Evolutionary conservation across 1,139 yeast genomes (phyloP), one percentile per base, ranked within the genome.

Genomic region (Pichia sp.): DNA sequence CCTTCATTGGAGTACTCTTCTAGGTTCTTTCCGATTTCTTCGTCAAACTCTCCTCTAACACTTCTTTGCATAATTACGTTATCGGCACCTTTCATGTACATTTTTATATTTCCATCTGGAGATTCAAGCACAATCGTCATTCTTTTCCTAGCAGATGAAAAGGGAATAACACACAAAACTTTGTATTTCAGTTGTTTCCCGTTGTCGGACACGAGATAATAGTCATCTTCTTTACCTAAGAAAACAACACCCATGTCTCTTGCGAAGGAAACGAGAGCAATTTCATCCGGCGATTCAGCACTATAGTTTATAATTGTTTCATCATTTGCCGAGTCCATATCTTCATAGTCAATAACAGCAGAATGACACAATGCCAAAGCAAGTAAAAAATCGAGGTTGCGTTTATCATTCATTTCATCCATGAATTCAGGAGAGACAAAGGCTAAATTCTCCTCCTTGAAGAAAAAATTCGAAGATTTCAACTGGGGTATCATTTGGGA

Each of bases 261-360:
- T 1, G 86, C 86, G 42, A 82, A 80, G 5, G 82, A 80, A 26
- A 82, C 86, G 54, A 82, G 72, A 1, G 87, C 85, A 19, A 82
- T 80, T 66, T 82, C 87, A 72, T 82, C 87, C 0, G 87, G 87
- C 10, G 85, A 80, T 62, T 81, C 85, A 0, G 85, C 86, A 59
- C 80, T 80, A 57, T 79, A 75, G 8, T 73, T 60, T 43, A 71
- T 58, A 53, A 69, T 71, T 1, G 69, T 71, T 1, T 77, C 73
- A 47, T 71, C 65, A 56, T 75, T 75, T 23, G 30, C 13, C 16
- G 51, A 51, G n/a, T 52, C 61, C n/a, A 53, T 45, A 8, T 42
- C 16, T 16, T 50, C 49, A 26, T 69, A 69, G 60, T 81, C 87
- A 19, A 79, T 74, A 47, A 81, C 70, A 19, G 81, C 85, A n/a